Conservation (phyloP, 2,329 filamentous ascomycete species). For the Colletotrichum caudatum region DNA sequence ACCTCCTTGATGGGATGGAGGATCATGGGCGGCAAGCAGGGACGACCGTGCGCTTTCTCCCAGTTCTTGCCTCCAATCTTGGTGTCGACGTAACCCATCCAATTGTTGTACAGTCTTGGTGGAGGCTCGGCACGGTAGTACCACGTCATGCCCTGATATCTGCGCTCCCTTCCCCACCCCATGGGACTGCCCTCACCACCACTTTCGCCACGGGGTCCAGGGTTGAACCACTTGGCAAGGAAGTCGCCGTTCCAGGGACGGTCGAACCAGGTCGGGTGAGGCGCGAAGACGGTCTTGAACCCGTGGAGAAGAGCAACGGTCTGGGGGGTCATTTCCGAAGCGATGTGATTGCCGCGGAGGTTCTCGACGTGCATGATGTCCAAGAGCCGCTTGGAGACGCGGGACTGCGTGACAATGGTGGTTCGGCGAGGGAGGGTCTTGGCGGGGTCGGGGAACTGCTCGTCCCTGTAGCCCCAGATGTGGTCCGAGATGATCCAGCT, state of each 20-base stretch:
- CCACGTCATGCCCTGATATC: constrained; percentile 71
- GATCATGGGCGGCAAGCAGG: constrained; percentile 70
- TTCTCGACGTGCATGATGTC: constrained; percentile 85
- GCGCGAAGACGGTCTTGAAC: constrained; percentile 81
- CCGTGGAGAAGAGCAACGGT: constrained; percentile 81
- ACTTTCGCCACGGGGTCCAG: constrained; percentile 65
- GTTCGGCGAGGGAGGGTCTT: constrained; percentile 75
- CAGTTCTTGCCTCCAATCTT: constrained; percentile 66
- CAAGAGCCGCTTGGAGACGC: constrained; percentile 77
- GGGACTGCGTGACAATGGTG: constrained; percentile 82
- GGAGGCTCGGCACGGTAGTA: constrained; percentile 70
- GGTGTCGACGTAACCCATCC: constrained; percentile 70
- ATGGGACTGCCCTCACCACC: constrained; percentile 68
- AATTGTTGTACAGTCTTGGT: constrained; percentile 71
- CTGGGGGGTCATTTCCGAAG: constrained; percentile 83
- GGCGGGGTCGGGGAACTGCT: constrained; percentile 60
- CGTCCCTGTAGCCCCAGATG: constrained; percentile 73
- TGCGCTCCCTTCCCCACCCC: constrained; percentile 69
- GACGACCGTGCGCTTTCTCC: constrained; percentile 67
- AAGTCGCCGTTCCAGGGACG: constrained; percentile 73
- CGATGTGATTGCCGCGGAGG: constrained; percentile 78
- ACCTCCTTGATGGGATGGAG: constrained; percentile 72
- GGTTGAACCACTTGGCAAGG: constrained; percentile 70
- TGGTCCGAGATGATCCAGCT: constrained; percentile 79
- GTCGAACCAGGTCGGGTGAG: constrained; percentile 84